Conservation (phyloP, 164 flowering plant genomes). For the Akebia trifoliata region DNA sequence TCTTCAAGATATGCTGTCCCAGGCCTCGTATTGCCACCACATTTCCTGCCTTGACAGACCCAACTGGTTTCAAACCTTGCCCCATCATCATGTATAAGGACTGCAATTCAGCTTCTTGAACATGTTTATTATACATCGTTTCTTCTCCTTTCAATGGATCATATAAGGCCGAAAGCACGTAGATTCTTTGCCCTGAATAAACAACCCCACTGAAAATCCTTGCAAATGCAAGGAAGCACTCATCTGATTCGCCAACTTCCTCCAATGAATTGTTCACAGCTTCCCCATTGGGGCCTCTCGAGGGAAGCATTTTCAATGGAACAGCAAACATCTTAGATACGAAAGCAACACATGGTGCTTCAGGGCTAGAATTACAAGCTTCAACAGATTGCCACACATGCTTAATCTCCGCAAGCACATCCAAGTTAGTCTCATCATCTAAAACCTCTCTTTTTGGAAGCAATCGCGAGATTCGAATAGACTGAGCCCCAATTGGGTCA, state of each 20-base stretch:
- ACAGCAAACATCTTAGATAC: slow-evolving; percentile 95
- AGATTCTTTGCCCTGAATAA: slow-evolving; percentile 54
- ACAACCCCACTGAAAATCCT: slow-evolving; percentile 88
- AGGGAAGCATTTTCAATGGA: slow-evolving; percentile 74
- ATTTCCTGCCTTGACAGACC: slow-evolving; percentile 71
- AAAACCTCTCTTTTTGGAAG: slow-evolving; percentile 60
- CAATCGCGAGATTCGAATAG: slow-evolving; percentile 58
- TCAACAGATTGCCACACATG: slow-evolving; percentile 69
- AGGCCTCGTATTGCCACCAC: slow-evolving; percentile 85
- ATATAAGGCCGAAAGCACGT: slow-evolving; percentile 82
- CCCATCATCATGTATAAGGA: slow-evolving; percentile 94
- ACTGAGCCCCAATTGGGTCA: slow-evolving; percentile 70
- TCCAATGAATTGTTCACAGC: slow-evolving; percentile 29
- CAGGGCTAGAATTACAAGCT: slow-evolving; percentile 59
- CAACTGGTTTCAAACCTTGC: slow-evolving; percentile 72
- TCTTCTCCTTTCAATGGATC: slow-evolving; percentile 68
- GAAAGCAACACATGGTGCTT: slow-evolving; percentile 84
- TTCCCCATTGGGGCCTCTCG: slow-evolving; percentile 49
- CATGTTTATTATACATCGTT: slow-evolving; percentile 68
- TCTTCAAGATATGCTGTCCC: slow-evolving; percentile 75
- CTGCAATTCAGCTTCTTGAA: slow-evolving; percentile 72
- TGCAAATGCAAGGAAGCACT: slow-evolving; percentile 90
- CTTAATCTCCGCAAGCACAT: slow-evolving; percentile 64
- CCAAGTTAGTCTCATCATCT: slow-evolving; percentile 21
- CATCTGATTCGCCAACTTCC: slow-evolving; percentile 62